phyloP scores from a whole-genome alignment of 441 rosid species.

The Eruca vesicaria region DNA sequence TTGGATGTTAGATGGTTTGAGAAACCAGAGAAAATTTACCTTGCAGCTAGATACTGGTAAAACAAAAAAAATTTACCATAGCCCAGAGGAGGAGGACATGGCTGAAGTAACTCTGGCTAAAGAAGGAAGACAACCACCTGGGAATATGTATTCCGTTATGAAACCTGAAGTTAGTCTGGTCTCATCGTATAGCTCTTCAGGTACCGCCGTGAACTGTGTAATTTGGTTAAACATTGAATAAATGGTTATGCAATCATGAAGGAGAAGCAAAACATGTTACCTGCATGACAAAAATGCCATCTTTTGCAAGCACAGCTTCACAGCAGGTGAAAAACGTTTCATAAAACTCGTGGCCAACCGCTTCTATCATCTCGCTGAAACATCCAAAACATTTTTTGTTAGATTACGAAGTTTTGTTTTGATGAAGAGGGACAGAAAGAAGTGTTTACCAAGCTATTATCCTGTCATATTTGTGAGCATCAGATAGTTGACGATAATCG shows the following conservation, averaged over 20 bases:
- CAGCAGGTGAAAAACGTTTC: conserved; percentile 62
- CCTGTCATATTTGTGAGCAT: conserved; percentile 51
- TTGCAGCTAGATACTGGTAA: too few relatives aligned
- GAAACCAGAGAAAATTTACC: too few relatives aligned
- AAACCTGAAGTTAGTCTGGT: conserved; percentile 61
- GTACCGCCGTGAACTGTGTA: conserved; percentile 58
- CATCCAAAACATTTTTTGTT: not conserved
- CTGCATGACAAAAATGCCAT: conserved; percentile 72
- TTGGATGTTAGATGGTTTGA: too few relatives aligned
- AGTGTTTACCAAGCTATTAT: conserved; percentile 66
- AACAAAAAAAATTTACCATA: too few relatives aligned
- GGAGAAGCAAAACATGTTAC: conserved; percentile 27
- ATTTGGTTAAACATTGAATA: conserved; percentile 2
- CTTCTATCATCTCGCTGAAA: conserved; percentile 80
- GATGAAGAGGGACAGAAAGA: not conserved
- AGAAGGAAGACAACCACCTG: too few relatives aligned
- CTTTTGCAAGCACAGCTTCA: conserved; percentile 57
- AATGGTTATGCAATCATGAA: not conserved
- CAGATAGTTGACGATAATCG: conserved; percentile 65
- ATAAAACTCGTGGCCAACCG: conserved; percentile 72
- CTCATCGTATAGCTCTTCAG: conserved; percentile 60
- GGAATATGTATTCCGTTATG: conserved; percentile 75
- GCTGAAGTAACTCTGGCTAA: too few relatives aligned
- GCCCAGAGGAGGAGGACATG: too few relatives aligned
- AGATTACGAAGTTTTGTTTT: not conserved